phyloP scores from a whole-genome alignment of 305 asterid genomes.

The Rubia balearica region DNA sequence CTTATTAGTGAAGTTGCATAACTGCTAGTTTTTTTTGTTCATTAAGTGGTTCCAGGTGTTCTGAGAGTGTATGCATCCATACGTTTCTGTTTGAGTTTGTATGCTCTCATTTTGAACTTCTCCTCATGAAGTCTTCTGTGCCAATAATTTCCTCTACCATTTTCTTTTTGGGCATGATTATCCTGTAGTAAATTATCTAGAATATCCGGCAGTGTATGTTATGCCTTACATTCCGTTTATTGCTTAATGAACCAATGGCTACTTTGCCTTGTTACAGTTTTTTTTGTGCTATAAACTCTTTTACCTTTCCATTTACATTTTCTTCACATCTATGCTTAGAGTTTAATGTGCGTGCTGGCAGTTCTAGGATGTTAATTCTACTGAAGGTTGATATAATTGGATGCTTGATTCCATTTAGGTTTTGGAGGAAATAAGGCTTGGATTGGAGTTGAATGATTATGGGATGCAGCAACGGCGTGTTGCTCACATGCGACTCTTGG shows the following conservation, averaged over 20 bases:
- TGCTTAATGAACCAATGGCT: not conserved
- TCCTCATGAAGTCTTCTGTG: not conserved
- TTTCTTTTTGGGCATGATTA: not conserved
- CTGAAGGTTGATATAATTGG: not conserved
- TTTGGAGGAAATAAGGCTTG: conserved; percentile 86
- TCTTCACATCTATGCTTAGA: not conserved
- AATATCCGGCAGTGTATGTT: not conserved
- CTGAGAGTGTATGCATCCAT: not conserved
- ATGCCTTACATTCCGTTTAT: not conserved
- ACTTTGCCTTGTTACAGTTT: not conserved
- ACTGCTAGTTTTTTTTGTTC: not conserved
- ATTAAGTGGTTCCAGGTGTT: not conserved
- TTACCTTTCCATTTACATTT: not conserved
- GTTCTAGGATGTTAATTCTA: not conserved
- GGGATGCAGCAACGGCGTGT: conserved; percentile 90
- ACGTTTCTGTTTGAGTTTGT: not conserved
- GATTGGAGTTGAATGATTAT: conserved; percentile 85
- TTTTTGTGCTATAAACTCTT: not conserved
- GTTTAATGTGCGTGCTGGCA: not conserved
- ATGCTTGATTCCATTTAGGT: conserved; percentile 39
- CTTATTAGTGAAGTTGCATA: not conserved
- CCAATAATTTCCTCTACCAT: not conserved
- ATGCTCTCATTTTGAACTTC: not conserved
- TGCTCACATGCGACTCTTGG: conserved; percentile 92
- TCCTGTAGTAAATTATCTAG: not conserved